phyloP scores from a whole-genome alignment of 2,329 filamentous ascomycete species.

The Pseudocercospora macadamiae region DNA sequence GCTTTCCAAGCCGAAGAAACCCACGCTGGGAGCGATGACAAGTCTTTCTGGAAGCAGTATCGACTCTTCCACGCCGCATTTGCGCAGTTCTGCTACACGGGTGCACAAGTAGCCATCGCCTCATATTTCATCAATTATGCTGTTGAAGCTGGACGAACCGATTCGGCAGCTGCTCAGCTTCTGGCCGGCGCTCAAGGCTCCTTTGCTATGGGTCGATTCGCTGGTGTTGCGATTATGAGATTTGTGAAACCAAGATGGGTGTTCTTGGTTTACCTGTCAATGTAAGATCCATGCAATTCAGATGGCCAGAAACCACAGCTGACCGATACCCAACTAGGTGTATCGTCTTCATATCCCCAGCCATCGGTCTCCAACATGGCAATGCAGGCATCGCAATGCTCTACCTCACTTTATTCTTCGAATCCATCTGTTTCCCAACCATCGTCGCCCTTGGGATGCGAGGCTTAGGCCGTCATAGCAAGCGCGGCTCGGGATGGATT shows the following conservation, averaged over 20 bases:
- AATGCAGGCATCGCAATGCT: constrained; percentile 62
- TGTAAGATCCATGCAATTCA: no score
- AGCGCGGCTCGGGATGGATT: constrained; percentile 74
- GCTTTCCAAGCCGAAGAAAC: constrained; percentile 50
- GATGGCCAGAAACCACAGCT: no score
- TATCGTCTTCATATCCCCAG: constrained; percentile 61
- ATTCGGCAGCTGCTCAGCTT: constrained; percentile 66
- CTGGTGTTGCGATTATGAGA: constrained; percentile 67
- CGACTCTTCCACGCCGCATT: constrained; percentile 74
- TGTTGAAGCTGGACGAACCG: constrained; percentile 57
- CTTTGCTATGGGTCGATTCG: constrained; percentile 74
- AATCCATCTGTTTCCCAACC: constrained; percentile 80
- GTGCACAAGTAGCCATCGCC: constrained; percentile 64
- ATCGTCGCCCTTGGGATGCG: constrained; percentile 79
- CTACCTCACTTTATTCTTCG: constrained; percentile 72
- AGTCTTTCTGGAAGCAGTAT: constrained; percentile 64
- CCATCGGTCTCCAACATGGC: constrained; percentile 52
- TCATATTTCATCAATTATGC: constrained; percentile 69
- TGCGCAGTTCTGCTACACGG: constrained; percentile 80
- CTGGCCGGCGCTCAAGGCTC: constrained; percentile 73
- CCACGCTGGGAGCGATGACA: constrained; percentile 40
- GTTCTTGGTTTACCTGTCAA: constrained; percentile 68
- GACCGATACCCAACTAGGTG: constrained; percentile 14
- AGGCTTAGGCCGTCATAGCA: constrained; percentile 74
- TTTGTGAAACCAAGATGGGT: constrained; percentile 69